Conservation (phyloP, 805 yeast species). For the Metschnikowia borealis region DNA sequence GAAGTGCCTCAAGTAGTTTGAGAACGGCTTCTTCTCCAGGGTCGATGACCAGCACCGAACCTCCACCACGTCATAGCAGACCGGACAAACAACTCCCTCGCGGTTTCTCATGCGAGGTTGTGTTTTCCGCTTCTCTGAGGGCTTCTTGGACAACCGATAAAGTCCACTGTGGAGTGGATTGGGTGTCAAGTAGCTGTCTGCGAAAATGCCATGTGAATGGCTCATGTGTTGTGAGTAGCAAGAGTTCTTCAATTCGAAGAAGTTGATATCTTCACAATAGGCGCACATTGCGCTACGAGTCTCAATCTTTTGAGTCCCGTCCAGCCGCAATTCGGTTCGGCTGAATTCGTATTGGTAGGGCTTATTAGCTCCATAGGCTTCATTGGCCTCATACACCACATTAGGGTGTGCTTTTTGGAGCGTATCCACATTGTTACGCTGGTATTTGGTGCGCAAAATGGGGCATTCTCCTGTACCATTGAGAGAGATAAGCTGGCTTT, state of each 20-base stretch:
- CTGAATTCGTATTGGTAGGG: slow-evolving; percentile 20
- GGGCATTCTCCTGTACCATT: too few relatives aligned
- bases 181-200: slow-evolving; percentile 28
- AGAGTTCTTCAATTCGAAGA: slow-evolving; percentile 30
- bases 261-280: slow-evolving; percentile 26
- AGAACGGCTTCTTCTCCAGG: slow-evolving; percentile 14
- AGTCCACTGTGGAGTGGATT: slow-evolving; percentile 23
- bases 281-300: slow-evolving; percentile 35
- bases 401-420: slow-evolving; percentile 5
- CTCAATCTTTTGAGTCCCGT: slow-evolving; percentile 6
- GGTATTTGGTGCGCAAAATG: too few relatives aligned
- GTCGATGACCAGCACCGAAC: slow-evolving; percentile 18
- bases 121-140: slow-evolving; percentile 18
- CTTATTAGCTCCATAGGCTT: slow-evolving; percentile 3
- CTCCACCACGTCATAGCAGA: slow-evolving; percentile 24
- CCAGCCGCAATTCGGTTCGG: slow-evolving; percentile 9
- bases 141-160: slow-evolving; percentile 20
- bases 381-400: slow-evolving; percentile 11
- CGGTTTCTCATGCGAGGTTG: slow-evolving; percentile 19
- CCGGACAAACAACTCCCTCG: slow-evolving; percentile 30
- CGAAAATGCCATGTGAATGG: slow-evolving; percentile 30
- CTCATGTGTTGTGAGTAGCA: slow-evolving; percentile 35
- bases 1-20: slow-evolving; percentile 19
- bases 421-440: background rate
- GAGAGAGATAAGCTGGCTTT: too few relatives aligned